These are phyloP conservation scores for Aquilaria sinensis DNA, from an alignment of 345 rosid species.

Conservation along the genomic window DNA sequence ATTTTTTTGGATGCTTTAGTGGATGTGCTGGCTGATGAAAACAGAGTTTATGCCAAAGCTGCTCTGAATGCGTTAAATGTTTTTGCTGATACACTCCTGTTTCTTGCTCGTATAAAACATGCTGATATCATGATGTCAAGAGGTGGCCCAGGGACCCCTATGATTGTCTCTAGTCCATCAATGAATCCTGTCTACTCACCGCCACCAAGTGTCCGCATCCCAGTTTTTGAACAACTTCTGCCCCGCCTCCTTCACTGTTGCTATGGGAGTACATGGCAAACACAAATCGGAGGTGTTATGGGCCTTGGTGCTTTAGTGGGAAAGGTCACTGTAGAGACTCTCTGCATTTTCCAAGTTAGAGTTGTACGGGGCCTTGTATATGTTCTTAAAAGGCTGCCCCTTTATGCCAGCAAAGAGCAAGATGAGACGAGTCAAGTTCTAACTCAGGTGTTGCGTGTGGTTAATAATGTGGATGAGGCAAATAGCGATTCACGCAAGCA, in stretches of 20 bases:
- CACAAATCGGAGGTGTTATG: constrained; percentile 99
- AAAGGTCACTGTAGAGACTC: constrained; percentile 91
- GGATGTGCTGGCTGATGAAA: constrained; percentile 90
- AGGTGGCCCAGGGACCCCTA: constrained; percentile 92
- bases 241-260: constrained; percentile 98
- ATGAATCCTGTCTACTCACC: constrained; percentile 98
- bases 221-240: constrained; percentile 94
- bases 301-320: constrained; percentile 97
- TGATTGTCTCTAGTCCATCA: constrained; percentile 98
- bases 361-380: constrained; percentile 85
- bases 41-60: constrained; percentile 89
- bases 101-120: constrained; percentile 93
- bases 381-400: constrained; percentile 89
- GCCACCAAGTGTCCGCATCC: constrained; percentile 84
- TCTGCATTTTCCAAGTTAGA: constrained; percentile 84
- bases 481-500: constrained; percentile 86
- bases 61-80: constrained; percentile 74
- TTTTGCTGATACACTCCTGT: constrained; percentile 83
- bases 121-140: constrained; percentile 74
- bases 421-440: constrained; percentile 99
- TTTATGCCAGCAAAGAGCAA: constrained; percentile 91
- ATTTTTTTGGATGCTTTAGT: constrained; percentile 91
- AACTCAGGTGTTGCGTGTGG: constrained; percentile 95
- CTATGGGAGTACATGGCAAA: constrained; percentile 97
- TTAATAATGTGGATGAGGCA: constrained; percentile 93